Conservation (phyloP, 768 basidiomycete genomes). For the Boletus sp. region DNA sequence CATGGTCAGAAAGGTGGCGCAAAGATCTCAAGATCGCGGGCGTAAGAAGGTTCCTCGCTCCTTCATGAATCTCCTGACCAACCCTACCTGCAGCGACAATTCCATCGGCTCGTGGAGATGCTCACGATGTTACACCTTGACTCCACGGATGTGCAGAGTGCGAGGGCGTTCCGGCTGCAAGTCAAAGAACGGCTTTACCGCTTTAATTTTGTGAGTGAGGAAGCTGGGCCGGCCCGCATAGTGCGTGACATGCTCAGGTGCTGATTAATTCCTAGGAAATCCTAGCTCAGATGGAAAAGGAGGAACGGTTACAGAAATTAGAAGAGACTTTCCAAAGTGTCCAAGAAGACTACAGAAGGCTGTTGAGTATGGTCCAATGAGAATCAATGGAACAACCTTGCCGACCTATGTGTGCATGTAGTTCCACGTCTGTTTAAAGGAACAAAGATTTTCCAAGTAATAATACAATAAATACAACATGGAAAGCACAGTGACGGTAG, state of each 20-base stretch:
- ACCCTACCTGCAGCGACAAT: slow-evolving; percentile 69
- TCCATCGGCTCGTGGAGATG: slow-evolving; percentile 90
- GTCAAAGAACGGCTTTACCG: slow-evolving; percentile 94
- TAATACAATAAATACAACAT: slow-evolving; percentile 26
- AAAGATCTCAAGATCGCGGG: slow-evolving; percentile 85
- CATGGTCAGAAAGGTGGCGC: slow-evolving; percentile 79
- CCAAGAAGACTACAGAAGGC: slow-evolving; percentile 77
- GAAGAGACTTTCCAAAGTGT: slow-evolving; percentile 92
- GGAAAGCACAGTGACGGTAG: slow-evolving; percentile 9
- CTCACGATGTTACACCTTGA: slow-evolving; percentile 72
- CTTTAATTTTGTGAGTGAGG: slow-evolving; percentile 82
- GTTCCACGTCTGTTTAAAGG: neutral
- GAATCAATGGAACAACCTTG: neutral
- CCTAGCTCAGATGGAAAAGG: slow-evolving; percentile 80
- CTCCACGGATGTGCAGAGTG: slow-evolving; percentile 48
- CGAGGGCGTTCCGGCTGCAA: slow-evolving; percentile 75
- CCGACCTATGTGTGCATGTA: slow-evolving; percentile 7
- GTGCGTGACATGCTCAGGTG: neutral
- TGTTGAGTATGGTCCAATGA: slow-evolving; percentile 52
- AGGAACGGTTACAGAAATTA: slow-evolving; percentile 83
- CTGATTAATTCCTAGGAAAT: slow-evolving; percentile 57
- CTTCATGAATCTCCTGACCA: neutral
- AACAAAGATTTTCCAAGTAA: neutral
- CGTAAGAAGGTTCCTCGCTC: slow-evolving; percentile 40
- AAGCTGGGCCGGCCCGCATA: neutral